Percentiles rank a stretch among this genome's conserved stretches.
Evolutionary conservation across 148 eudicot genomes (phyloP).

Genomic region (Dianthus caryophyllus): DNA sequence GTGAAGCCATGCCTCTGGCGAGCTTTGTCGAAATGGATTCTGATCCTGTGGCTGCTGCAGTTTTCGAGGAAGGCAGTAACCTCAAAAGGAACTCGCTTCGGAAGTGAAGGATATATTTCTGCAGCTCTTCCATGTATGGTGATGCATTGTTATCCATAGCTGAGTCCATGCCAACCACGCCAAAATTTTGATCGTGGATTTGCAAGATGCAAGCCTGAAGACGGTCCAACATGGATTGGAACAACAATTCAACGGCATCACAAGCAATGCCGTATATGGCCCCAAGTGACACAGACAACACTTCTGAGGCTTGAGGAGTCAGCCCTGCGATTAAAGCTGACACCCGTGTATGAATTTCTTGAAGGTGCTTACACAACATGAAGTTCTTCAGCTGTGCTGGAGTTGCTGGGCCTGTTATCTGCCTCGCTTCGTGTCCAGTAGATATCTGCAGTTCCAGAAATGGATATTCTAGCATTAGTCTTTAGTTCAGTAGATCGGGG

Average conservation of each 20-base stretch:
- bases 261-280: conserved; percentile 75
- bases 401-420: conserved; percentile 76
- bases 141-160: conserved; percentile 80
- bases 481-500: background rate
- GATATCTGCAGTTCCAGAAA: conserved; percentile 56
- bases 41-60: conserved; percentile 34
- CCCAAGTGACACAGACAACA: conserved; percentile 66
- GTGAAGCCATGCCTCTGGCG: conserved; percentile 82
- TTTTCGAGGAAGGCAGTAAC: conserved; percentile 70
- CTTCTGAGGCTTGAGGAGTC: conserved; percentile 63
- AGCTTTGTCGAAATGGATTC: conserved; percentile 82
- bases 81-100: conserved; percentile 72
- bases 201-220: conserved; percentile 87
- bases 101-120: conserved; percentile 71
- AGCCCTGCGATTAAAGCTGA: conserved; percentile 45
- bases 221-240: conserved; percentile 85
- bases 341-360: conserved; percentile 73
- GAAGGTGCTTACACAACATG: conserved; percentile 76
- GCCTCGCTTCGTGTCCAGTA: conserved; percentile 93
- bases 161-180: conserved; percentile 56
- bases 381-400: conserved; percentile 82
- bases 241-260: conserved; percentile 74
- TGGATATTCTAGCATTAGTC: background rate
- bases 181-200: conserved; percentile 76
- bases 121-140: conserved; percentile 89